phyloP scores from a whole-genome alignment of 306 rosid genomes.

The Inga oerstediana region DNA sequence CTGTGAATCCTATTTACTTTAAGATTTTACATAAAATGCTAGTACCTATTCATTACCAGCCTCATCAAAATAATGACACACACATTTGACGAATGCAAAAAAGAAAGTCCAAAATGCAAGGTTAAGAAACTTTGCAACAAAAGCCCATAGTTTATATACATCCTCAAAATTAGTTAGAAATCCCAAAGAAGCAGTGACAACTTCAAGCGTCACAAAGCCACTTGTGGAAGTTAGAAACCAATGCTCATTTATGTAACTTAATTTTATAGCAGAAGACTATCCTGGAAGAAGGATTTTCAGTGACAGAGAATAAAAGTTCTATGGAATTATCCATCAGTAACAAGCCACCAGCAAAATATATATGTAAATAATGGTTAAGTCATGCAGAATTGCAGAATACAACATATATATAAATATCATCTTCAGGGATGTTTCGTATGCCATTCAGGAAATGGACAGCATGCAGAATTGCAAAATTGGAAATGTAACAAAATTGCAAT shows the following conservation, averaged over 20 bases:
- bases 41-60: not conserved
- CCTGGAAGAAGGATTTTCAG: slow-evolving; percentile 30
- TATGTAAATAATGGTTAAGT: not conserved
- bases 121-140: slow-evolving; percentile 86
- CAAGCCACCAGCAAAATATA: slow-evolving; percentile 23
- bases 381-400: too few relatives aligned
- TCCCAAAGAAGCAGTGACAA: slow-evolving; percentile 86
- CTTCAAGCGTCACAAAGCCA: slow-evolving; percentile 74
- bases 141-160: slow-evolving; percentile 89
- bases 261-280: slow-evolving; percentile 36
- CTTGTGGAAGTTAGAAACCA: slow-evolving; percentile 1
- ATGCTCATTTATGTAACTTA: not conserved
- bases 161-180: slow-evolving; percentile 94
- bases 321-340: slow-evolving; percentile 23
- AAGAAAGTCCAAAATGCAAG: slow-evolving; percentile 30
- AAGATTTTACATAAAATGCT: not conserved
- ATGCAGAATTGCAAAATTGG: too few relatives aligned
- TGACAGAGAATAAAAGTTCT: slow-evolving; percentile 10
- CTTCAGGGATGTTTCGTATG: too few relatives aligned
- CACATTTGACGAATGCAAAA: not conserved
- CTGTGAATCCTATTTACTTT: not conserved
- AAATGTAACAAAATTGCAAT: too few relatives aligned
- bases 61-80: too few relatives aligned
- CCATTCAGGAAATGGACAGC: too few relatives aligned
- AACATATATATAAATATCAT: too few relatives aligned